phyloP scores from a whole-genome alignment of 306 rosid genomes.

The Gastrolobium bilobum region DNA sequence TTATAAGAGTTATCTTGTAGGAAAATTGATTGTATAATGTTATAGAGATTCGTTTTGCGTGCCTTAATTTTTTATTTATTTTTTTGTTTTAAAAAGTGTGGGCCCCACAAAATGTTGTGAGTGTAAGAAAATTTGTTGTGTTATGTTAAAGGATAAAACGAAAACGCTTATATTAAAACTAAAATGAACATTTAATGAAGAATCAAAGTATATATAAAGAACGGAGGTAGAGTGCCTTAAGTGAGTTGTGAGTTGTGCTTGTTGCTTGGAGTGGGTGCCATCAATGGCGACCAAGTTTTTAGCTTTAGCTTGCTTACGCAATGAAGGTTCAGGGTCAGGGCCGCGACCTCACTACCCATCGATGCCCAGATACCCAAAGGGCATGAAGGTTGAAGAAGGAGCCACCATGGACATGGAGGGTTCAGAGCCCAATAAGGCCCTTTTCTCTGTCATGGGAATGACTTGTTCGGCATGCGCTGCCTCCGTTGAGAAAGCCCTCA shows the following conservation, averaged over 20 bases:
- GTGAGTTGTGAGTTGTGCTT: not conserved
- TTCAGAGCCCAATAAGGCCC: slow-evolving; percentile 43
- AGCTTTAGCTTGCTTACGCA: slow-evolving; percentile 56
- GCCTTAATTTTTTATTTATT: no score
- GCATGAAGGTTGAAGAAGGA: not conserved
- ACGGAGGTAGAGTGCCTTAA: no score
- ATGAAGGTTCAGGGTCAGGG: slow-evolving; percentile 7
- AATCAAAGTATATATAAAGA: no score
- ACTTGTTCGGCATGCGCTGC: slow-evolving; percentile 78
- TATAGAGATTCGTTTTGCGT: no score
- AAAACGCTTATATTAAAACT: no score
- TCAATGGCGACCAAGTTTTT: slow-evolving; percentile 59
- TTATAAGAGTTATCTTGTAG: no score
- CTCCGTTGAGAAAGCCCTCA: slow-evolving; percentile 74
- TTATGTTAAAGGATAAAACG: no score
- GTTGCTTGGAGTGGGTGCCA: not conserved
- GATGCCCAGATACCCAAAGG: slow-evolving; percentile 71
- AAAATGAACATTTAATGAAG: no score
- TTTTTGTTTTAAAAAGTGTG: no score
- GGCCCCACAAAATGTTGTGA: no score
- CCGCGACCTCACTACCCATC: slow-evolving; percentile 72
- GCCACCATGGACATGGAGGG: not conserved
- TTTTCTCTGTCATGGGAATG: slow-evolving; percentile 73
- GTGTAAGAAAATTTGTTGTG: no score
- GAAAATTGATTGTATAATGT: no score